phyloP scores from a whole-genome alignment of 805 yeast genomes.

The Hanseniaspora nectarophila region DNA sequence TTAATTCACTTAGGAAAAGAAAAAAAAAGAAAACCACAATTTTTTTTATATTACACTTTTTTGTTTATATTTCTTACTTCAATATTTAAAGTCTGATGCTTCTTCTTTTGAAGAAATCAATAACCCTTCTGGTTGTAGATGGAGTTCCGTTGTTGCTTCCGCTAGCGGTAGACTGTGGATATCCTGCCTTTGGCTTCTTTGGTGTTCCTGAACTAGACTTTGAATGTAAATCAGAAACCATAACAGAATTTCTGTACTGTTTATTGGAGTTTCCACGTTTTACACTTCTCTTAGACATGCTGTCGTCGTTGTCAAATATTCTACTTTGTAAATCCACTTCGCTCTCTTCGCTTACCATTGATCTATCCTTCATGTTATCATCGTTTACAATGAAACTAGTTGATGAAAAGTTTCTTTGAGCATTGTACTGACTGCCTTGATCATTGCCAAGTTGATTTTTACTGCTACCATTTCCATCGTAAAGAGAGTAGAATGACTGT shows the following conservation, averaged over 20 bases:
- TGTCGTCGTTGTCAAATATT: background rate
- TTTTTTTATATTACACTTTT: background rate
- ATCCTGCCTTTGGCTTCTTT: conserved; percentile 13
- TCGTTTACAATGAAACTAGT: conserved; percentile 4
- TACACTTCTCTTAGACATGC: background rate
- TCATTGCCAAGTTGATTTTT: conserved; percentile 16
- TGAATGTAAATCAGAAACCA: conserved; percentile 1
- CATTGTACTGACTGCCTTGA: background rate
- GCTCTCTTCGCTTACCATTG: background rate
- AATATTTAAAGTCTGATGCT: conserved; percentile 27
- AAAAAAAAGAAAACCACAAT: background rate
- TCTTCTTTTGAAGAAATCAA: conserved; percentile 68
- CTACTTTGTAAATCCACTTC: conserved; percentile 2
- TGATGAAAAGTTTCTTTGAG: background rate
- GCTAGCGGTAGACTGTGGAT: conserved; percentile 13
- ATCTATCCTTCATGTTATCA: background rate
- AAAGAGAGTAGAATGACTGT: conserved; percentile 28
- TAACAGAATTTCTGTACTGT: conserved; percentile 10
- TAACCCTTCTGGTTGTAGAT: conserved; percentile 65
- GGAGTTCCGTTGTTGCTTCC: conserved; percentile 15
- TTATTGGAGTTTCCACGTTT: background rate
- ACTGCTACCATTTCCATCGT: conserved; percentile 18
- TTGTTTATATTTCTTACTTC: background rate
- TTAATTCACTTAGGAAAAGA: conserved; percentile 2
- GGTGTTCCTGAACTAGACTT: conserved; percentile 1